Percentiles rank a stretch among this genome's conserved stretches.
Conservation (phyloP, 257 asterid genomes). For the Mentha longifolia region DNA sequence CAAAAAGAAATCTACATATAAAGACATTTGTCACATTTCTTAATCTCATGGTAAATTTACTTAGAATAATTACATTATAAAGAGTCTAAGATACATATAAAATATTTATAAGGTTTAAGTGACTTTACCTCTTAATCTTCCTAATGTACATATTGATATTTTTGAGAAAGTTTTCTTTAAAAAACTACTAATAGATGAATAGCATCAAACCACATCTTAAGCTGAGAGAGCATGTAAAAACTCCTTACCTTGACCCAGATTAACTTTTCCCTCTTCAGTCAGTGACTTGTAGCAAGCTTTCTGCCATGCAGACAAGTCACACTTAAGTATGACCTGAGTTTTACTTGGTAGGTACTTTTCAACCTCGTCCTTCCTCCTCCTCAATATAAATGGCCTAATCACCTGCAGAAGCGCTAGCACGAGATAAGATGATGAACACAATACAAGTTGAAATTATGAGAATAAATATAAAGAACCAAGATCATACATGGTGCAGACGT, state of each 20-base stretch:
- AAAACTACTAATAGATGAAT: background rate
- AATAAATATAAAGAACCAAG: background rate
- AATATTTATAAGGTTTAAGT: background rate
- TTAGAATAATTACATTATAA: background rate
- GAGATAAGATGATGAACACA: conserved; percentile 15
- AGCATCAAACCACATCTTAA: too few relatives aligned
- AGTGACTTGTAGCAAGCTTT: conserved; percentile 90
- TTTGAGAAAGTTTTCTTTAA: background rate
- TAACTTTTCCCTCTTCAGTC: conserved; percentile 92
- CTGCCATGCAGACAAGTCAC: conserved; percentile 99
- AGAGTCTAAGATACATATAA: background rate
- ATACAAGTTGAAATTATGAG: conserved; percentile 10
- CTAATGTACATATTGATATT: background rate
- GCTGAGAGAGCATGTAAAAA: conserved; percentile 19
- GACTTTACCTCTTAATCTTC: background rate
- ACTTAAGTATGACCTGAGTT: conserved; percentile 89
- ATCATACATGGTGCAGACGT: conserved; percentile 90
- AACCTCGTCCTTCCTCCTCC: conserved; percentile 98
- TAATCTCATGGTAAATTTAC: background rate
- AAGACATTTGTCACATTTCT: background rate
- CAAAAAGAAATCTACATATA: background rate
- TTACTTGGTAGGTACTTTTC: conserved; percentile 95
- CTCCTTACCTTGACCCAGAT: conserved; percentile 74
- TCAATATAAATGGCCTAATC: conserved; percentile 93
- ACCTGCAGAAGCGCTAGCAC: conserved; percentile 56